Conservation (phyloP, 768 basidiomycete species). For the Tricholomella constricta region DNA sequence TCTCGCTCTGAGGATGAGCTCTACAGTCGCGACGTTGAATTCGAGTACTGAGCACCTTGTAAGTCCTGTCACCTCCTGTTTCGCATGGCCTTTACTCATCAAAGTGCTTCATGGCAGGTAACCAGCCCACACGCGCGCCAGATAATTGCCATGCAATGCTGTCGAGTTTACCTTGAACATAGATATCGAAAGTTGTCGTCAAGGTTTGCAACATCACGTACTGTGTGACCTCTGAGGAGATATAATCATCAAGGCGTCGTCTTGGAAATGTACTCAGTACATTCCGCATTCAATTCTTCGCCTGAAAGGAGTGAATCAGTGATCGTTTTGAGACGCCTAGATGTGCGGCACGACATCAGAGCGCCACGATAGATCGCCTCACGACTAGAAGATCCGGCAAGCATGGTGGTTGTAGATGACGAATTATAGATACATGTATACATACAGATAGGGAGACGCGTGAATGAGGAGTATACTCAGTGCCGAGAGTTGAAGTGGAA, state of each 20-base stretch:
- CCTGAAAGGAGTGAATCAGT: neutral
- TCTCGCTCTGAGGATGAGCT: conserved; percentile 2
- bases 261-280: neutral
- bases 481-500: neutral
- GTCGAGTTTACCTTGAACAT: neutral
- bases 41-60: neutral
- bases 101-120: neutral
- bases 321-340: neutral
- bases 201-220: neutral
- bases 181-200: neutral
- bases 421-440: neutral
- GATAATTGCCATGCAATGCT: no score
- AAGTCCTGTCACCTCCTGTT: neutral
- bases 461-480: neutral
- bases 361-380: no score
- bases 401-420: neutral
- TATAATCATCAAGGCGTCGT: neutral
- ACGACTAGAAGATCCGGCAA: neutral
- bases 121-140: neutral
- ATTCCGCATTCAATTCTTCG: no score
- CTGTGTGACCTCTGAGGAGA: conserved; percentile 1
- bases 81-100: neutral
- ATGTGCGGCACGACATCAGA: neutral
- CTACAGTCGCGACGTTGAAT: conserved; percentile 5
- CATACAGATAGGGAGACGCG: neutral